Evolutionary conservation across 345 rosid genomes (phyloP).

Genomic region (Microcos paniculata): DNA sequence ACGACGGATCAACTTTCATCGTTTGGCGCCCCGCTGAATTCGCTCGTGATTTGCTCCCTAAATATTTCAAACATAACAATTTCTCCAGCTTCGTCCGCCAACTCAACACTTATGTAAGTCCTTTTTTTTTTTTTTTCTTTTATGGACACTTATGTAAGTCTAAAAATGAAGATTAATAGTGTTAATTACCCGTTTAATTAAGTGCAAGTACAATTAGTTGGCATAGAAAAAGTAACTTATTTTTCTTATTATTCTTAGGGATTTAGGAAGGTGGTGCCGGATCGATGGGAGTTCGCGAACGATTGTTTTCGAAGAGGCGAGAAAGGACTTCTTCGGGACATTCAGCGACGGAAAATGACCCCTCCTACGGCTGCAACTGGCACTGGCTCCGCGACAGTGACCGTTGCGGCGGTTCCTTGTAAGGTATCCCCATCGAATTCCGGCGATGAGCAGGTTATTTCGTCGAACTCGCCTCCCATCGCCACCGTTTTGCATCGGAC

Average conservation of each 20-base stretch:
- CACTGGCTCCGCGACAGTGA: slow-evolving; percentile 16
- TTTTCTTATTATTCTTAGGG: slow-evolving; percentile 40
- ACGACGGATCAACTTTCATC: slow-evolving; percentile 79
- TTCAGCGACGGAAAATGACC: slow-evolving; percentile 79
- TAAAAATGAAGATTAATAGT: not conserved
- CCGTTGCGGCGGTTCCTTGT: slow-evolving; percentile 26
- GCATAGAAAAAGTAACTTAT: not conserved
- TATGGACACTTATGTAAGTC: slow-evolving; percentile 88
- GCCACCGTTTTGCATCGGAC: slow-evolving; percentile 34
- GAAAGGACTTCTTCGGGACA: slow-evolving; percentile 71
- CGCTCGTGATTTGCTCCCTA: slow-evolving; percentile 89
- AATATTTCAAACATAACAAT: slow-evolving; percentile 90
- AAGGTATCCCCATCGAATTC: slow-evolving; percentile 64
- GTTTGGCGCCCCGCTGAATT: slow-evolving; percentile 97
- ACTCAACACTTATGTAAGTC: slow-evolving; percentile 89
- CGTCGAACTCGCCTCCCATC: slow-evolving; percentile 65
- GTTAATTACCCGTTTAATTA: not conserved
- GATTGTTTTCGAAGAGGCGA: slow-evolving; percentile 80
- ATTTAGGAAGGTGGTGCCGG: slow-evolving; percentile 88
- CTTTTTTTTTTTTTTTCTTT: too few relatives aligned
- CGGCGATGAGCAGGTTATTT: slow-evolving; percentile 75
- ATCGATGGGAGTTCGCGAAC: slow-evolving; percentile 94
- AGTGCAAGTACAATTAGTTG: not conserved
- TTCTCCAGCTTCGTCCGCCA: slow-evolving; percentile 97
- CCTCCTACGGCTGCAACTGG: slow-evolving; percentile 24